A percentile compares a stretch with the other conserved stretches of the same genome.
These are phyloP conservation scores for Limnanthes douglasii DNA, from an alignment of 345 rosid species.

Conservation along the genomic window DNA sequence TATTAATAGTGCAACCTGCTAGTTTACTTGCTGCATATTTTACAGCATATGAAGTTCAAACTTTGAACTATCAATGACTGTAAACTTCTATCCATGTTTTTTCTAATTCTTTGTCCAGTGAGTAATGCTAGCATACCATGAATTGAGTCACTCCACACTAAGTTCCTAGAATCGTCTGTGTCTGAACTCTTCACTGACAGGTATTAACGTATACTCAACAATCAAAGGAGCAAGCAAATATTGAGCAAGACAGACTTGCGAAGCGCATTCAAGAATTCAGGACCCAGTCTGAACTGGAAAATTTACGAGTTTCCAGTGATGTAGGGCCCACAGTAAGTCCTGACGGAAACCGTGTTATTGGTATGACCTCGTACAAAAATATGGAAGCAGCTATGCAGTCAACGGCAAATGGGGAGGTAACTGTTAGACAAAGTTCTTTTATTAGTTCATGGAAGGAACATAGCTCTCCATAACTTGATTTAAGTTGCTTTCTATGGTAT, in stretches of 20 bases:
- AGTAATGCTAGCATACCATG: too few relatives aligned
- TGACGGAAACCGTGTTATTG: constrained; percentile 26
- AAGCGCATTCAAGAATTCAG: constrained; percentile 87
- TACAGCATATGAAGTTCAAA: too few relatives aligned
- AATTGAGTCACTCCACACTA: too few relatives aligned
- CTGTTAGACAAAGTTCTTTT: constrained; percentile 2
- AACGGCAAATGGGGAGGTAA: constrained; percentile 55
- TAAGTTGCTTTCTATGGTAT: neutral
- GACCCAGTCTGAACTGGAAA: constrained; percentile 62
- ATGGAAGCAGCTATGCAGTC: constrained; percentile 37
- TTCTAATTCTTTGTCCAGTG: too few relatives aligned
- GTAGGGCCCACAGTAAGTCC: constrained; percentile 23
- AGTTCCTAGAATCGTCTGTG: too few relatives aligned
- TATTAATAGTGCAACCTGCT: too few relatives aligned
- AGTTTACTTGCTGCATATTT: too few relatives aligned
- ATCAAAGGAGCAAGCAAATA: constrained; percentile 61
- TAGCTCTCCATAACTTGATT: too few relatives aligned
- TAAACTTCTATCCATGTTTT: too few relatives aligned
- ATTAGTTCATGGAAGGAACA: neutral
- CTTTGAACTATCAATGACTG: too few relatives aligned
- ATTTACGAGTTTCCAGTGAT: constrained; percentile 24
- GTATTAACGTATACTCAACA: constrained; percentile 74
- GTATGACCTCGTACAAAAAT: constrained; percentile 27
- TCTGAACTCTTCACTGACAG: too few relatives aligned
- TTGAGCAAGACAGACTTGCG: constrained; percentile 70